phyloP scores from a whole-genome alignment of 257 asterid species.

The Solanum ossicruentum region DNA sequence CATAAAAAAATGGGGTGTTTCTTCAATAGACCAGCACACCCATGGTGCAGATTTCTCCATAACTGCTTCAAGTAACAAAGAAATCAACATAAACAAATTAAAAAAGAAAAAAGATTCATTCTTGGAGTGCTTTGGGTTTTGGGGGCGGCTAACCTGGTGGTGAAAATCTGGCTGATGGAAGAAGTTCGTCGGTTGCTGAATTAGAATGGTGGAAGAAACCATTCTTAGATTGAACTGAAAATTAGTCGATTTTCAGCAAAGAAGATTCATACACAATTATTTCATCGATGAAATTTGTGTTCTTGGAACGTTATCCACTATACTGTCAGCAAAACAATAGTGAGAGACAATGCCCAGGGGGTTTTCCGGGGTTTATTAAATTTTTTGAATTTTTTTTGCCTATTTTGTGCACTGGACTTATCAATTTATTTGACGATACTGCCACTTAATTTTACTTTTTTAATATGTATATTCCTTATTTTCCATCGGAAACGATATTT shows the following conservation, averaged over 20 bases:
- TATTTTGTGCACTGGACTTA: too few species aligned
- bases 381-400: too few species aligned
- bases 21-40: neutral
- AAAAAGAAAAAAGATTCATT: neutral
- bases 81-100: neutral
- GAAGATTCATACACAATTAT: neutral
- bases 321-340: neutral
- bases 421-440: neutral
- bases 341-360: neutral
- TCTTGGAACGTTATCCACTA: neutral
- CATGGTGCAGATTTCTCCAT: slow-evolving; percentile 8
- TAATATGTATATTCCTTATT: neutral
- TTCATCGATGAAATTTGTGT: neutral
- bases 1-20: slow-evolving; percentile 9
- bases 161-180: neutral
- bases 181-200: neutral
- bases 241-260: neutral
- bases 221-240: neutral
- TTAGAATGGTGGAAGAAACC: neutral
- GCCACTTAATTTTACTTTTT: neutral
- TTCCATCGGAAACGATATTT: neutral
- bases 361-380: neutral
- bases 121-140: neutral
- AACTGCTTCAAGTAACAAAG: slow-evolving; percentile 7
- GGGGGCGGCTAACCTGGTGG: neutral